Percentiles rank a stretch among this genome's conserved stretches.
Conservation (phyloP, 257 asterid genomes). For the Mitragyna speciosa region DNA sequence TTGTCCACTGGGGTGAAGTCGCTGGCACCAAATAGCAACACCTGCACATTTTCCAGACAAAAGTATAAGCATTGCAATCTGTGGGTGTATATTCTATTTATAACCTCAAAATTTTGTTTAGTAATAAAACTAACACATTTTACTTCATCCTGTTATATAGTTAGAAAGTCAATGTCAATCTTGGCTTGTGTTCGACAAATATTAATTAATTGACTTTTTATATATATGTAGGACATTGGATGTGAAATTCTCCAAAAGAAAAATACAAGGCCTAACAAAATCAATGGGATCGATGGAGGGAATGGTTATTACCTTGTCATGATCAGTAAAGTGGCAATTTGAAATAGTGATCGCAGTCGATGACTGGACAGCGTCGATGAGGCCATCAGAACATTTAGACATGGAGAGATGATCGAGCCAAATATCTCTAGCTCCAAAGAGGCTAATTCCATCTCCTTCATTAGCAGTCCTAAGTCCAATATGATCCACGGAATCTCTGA, state of each 20-base stretch:
- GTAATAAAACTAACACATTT: no score
- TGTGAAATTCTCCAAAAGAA: no score
- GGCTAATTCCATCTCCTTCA: conserved; percentile 38
- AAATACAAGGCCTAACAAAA: no score
- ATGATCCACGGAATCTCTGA: conserved; percentile 33
- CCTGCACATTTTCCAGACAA: conserved; percentile 1
- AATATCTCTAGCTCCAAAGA: conserved; percentile 23
- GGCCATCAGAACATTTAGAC: conserved; percentile 31
- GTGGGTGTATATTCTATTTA: no score
- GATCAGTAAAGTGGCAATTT: conserved; percentile 40
- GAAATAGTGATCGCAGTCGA: conserved; percentile 38
- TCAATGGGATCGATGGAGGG: no score
- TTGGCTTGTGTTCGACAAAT: no score
- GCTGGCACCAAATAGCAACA: conserved; percentile 31
- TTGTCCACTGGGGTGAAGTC: conserved; percentile 23
- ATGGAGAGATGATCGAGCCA: conserved; percentile 43
- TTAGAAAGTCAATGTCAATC: no score
- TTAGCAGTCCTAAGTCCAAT: conserved; percentile 16
- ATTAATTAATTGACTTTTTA: no score
- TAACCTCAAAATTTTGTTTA: no score
- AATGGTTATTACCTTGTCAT: conserved; percentile 24
- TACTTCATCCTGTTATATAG: no score
- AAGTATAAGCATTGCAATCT: no score
- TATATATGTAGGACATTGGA: no score
- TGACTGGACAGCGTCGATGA: conserved; percentile 34